These are phyloP conservation scores for Backusella tarrabulga DNA, from an alignment of 192 early-diverging fungal genomes.

Conservation along the genomic window DNA sequence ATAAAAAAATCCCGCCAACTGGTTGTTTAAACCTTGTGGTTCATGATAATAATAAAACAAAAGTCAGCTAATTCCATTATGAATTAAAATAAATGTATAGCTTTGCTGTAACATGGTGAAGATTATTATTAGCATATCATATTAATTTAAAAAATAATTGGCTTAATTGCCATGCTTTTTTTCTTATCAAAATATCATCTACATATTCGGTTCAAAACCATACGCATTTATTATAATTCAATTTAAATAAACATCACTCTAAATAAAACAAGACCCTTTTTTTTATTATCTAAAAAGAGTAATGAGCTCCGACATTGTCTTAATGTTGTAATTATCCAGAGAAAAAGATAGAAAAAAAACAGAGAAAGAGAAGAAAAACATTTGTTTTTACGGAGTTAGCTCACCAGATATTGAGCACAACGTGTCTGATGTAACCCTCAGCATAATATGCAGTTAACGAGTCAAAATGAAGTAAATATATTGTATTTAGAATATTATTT, in stretches of 20 bases:
- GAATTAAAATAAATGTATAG: background rate
- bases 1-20: background rate
- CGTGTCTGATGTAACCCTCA: constrained; percentile 1
- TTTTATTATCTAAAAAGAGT: background rate
- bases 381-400: background rate
- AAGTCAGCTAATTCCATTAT: constrained; percentile 1
- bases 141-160: background rate
- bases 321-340: background rate
- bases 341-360: background rate
- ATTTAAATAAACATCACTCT: background rate
- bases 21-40: background rate
- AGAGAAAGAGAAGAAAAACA: background rate
- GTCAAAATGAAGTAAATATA: constrained; percentile 2
- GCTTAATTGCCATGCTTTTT: constrained; percentile 2
- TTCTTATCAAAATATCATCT: background rate
- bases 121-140: background rate
- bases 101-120: background rate
- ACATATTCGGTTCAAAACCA: background rate
- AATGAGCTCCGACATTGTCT: background rate
- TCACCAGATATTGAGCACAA: background rate
- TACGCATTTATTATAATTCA: background rate
- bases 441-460: constrained; percentile 3
- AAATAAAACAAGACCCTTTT: background rate
- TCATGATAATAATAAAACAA: background rate
- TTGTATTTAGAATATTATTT: background rate